Evolutionary conservation across 306 rosid genomes (phyloP), one percentile per base, ranked within the genome.

Genomic region (Inga laurina): DNA sequence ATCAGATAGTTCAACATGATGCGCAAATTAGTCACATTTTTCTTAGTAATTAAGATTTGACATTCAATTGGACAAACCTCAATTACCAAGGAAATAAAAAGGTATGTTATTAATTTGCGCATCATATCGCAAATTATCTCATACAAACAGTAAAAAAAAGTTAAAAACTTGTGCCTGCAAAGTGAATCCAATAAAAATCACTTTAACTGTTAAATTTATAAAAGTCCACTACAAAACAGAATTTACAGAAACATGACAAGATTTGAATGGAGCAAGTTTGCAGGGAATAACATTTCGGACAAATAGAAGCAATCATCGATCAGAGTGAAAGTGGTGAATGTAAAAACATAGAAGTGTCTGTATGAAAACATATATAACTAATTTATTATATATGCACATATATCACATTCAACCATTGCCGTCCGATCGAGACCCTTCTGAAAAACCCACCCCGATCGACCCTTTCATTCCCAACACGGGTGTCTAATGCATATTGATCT

Each of bases 401-500:
- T 54, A 78, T 73, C 46, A 65, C 78, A 79, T 83, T 81, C 83
- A 79, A 82, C 82, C 90, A 75, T 75, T 76, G 70, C 76, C 59
- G 41, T 61, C 73, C 27, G 83, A 48, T 48, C 68, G 65, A 75
- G 64, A 74, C 32, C 44, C 76, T 61, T 46, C 69, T 24, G 30
- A 70, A 22, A 22, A 72, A 32, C 49, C 48, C 46, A 82, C 5
- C 11, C n/a, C 1, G 77, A 39, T 66, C 74, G 71, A 34, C 71
- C 49, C 75, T 14, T 16, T 37, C 79, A 84, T 86, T 81, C 84
- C 88, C 74, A 77, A 89, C n/a, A 72, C 79, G 22, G 75, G 80
- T 8, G 72, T 80, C 52, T 9, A 52, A 56, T n/a, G 12, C 30
- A 19, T 39, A 39, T 3, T 4, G 66, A 59, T 79, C 44, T 65